A percentile compares a stretch with the other conserved stretches of the same genome.
These are phyloP conservation scores for Halocafeteria seosinensis DNA, from an alignment of 108 stramenopile species.

Conservation along the genomic window DNA sequence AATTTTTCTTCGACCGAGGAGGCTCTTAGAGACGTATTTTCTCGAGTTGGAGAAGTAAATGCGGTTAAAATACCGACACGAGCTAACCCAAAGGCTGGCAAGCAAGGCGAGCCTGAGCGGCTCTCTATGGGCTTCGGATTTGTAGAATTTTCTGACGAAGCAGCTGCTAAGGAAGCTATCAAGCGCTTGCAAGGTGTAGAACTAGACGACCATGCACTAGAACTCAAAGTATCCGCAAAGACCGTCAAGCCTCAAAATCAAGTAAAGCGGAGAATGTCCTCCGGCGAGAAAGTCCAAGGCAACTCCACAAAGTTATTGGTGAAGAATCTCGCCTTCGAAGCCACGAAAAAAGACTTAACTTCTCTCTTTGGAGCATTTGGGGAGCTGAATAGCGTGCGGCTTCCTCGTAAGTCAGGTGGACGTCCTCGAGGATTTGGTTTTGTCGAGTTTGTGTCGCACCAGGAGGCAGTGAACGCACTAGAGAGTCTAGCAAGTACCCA, in stretches of 20 bases:
- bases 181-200: slow-evolving; percentile 55
- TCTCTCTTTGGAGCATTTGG: slow-evolving; percentile 79
- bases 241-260: background rate
- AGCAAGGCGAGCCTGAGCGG: slow-evolving; percentile 20
- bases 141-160: slow-evolving; percentile 66
- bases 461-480: slow-evolving; percentile 76
- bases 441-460: slow-evolving; percentile 69
- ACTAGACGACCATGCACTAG: slow-evolving; percentile 70
- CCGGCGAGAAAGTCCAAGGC: background rate
- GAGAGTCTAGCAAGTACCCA: slow-evolving; percentile 63
- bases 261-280: background rate
- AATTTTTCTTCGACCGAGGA: slow-evolving; percentile 72
- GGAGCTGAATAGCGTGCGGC: slow-evolving; percentile 66
- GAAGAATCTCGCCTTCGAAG: slow-evolving; percentile 89
- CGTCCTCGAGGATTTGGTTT: slow-evolving; percentile 92
- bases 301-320: slow-evolving; percentile 59
- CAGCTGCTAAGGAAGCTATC: slow-evolving; percentile 52
- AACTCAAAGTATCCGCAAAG: slow-evolving; percentile 59
- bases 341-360: slow-evolving; percentile 63
- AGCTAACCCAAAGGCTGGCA: slow-evolving; percentile 42
- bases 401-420: slow-evolving; percentile 94
- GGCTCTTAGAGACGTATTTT: slow-evolving; percentile 44
- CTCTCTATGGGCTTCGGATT: slow-evolving; percentile 91
- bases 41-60: slow-evolving; percentile 30
- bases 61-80: slow-evolving; percentile 63